Evolutionary conservation across 1,139 yeast genomes (phyloP).

Genomic region (Saccharomyces pastorianus): DNA sequence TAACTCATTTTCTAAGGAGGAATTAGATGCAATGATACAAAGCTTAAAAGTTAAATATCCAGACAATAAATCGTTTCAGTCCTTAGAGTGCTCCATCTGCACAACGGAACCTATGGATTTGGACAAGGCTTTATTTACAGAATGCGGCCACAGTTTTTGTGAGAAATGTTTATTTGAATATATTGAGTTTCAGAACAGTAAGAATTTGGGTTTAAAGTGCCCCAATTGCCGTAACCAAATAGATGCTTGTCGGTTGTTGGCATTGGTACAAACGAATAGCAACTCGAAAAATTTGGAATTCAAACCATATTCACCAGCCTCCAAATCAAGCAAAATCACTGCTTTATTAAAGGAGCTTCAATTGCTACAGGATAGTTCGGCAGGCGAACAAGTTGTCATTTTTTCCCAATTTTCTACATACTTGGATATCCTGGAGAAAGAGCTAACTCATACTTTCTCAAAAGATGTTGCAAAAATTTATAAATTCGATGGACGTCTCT

Average conservation of each 20-base stretch:
- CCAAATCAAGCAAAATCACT: constrained; percentile 62
- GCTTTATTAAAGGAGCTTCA: constrained; percentile 58
- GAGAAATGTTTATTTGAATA: constrained; percentile 67
- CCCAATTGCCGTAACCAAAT: constrained; percentile 45
- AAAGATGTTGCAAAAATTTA: constrained; percentile 24
- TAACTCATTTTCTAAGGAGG: constrained; percentile 13
- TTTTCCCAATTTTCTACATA: constrained; percentile 88
- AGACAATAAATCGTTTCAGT: constrained; percentile 34
- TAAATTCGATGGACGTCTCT: constrained; percentile 77
- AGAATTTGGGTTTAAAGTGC: constrained; percentile 35
- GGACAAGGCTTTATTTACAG: constrained; percentile 56
- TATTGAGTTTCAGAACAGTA: constrained; percentile 36
- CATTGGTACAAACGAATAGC: constrained; percentile 10
- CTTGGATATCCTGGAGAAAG: constrained; percentile 64
- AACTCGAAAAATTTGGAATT: constrained; percentile 9
- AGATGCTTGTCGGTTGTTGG: constrained; percentile 20
- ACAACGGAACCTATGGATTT: constrained; percentile 52
- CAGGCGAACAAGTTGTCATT: constrained; percentile 71
- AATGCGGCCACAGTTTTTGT: constrained; percentile 79
- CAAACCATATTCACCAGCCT: constrained; percentile 20
- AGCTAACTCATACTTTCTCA: constrained; percentile 33
- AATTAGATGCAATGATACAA: constrained; percentile 32
- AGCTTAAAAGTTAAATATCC: constrained; percentile 32
- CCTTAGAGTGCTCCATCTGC: constrained; percentile 78
- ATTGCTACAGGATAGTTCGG: constrained; percentile 43